Conservation (phyloP, 257 asterid species). For the Ehretia macrophylla region DNA sequence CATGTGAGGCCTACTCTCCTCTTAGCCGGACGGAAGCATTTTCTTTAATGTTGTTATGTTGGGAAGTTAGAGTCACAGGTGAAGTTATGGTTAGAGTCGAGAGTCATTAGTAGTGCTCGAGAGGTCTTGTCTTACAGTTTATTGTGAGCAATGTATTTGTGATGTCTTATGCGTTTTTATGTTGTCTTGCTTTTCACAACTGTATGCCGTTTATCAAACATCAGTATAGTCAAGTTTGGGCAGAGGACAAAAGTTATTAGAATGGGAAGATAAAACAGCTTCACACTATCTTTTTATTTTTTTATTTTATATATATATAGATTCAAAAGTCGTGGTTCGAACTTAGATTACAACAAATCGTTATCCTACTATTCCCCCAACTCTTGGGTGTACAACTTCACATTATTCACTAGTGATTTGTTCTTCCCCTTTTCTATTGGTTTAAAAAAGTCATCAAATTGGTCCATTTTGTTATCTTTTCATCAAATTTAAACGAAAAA, state of each 20-base stretch:
- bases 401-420: no score
- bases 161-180: background rate
- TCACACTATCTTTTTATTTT: background rate
- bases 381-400: no score
- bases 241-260: background rate
- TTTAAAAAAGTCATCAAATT: no score
- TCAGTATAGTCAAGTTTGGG: background rate
- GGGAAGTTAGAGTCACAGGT: background rate
- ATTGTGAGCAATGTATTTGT: background rate
- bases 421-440: no score
- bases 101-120: background rate
- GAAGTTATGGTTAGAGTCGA: background rate
- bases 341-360: no score
- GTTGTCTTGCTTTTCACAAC: background rate
- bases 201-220: background rate
- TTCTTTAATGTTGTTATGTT: no score
- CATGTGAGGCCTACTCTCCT: no score
- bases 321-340: no score
- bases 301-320: no score
- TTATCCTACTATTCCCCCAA: background rate
- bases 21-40: no score
- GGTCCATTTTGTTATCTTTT: no score
- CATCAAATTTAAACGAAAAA: no score
- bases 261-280: background rate
- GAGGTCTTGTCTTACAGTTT: background rate